Conservation (phyloP, 495 filamentous ascomycete species). For the Penicillium argentinense region DNA sequence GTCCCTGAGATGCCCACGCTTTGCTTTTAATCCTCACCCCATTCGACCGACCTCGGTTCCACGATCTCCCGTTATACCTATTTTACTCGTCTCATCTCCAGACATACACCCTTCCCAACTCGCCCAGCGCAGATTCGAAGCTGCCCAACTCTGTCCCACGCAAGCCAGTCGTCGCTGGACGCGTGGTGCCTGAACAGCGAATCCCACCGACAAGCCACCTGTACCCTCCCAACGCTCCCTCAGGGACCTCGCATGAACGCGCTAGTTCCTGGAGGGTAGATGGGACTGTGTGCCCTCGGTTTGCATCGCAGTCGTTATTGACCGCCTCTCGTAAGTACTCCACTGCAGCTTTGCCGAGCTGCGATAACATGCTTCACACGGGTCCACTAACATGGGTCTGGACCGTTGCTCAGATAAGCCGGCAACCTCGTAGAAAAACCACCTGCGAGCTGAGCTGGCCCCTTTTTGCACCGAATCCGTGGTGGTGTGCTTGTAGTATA, state of each 20-base stretch:
- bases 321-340: slow-evolving; percentile 14
- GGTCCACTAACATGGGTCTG: slow-evolving; percentile 4
- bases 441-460: slow-evolving; percentile 6
- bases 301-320: slow-evolving; percentile 8
- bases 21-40: not conserved
- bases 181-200: no score
- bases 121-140: not conserved
- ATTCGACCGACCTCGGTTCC: not conserved
- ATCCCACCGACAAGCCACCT: no score
- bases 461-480: not conserved
- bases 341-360: slow-evolving; percentile 9
- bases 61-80: not conserved
- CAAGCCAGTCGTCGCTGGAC: no score
- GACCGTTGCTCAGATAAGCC: not conserved
- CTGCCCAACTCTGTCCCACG: not conserved
- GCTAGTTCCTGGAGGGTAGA: not conserved
- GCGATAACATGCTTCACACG: not conserved
- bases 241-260: slow-evolving; percentile 3
- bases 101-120: no score
- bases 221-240: no score
- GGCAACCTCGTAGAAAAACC: not conserved
- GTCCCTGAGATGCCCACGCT: no score
- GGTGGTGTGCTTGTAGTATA: not conserved
- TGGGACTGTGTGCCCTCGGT: not conserved
- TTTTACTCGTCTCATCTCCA: no score